Evolutionary conservation across 1,139 yeast species (phyloP).

Genomic region (Nakaseomyces uthaithaninus): DNA sequence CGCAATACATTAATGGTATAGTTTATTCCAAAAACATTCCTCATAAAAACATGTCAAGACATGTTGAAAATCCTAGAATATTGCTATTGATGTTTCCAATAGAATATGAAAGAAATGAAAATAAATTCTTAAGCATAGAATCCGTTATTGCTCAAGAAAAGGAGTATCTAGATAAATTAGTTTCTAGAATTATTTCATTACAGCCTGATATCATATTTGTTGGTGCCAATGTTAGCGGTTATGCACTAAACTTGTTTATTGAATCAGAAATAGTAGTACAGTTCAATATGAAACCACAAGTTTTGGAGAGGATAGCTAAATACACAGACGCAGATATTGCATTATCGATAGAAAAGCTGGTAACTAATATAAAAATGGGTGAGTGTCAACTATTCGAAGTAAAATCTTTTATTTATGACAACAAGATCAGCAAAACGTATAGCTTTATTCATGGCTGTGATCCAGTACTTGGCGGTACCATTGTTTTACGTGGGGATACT

Average conservation of each 20-base stretch:
- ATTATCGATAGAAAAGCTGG: constrained; percentile 55
- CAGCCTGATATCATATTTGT: constrained; percentile 75
- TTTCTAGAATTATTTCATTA: constrained; percentile 66
- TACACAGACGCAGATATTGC: constrained; percentile 78
- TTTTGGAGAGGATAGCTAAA: constrained; percentile 70
- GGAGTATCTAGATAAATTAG: constrained; percentile 75
- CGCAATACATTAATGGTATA: constrained; percentile 64
- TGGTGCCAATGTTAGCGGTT: constrained; percentile 76
- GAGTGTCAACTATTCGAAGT: constrained; percentile 66
- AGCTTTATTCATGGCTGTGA: constrained; percentile 74
- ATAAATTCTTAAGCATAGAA: constrained; percentile 66
- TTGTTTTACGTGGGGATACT: constrained; percentile 70
- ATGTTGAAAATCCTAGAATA: constrained; percentile 60
- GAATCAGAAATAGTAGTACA: constrained; percentile 74
- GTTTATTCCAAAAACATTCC: constrained; percentile 82
- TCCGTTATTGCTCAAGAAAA: constrained; percentile 83
- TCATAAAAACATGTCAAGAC: constrained; percentile 66
- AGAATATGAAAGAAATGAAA: constrained; percentile 70
- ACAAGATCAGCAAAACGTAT: constrained; percentile 53
- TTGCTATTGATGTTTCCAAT: constrained; percentile 82
- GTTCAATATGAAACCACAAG: constrained; percentile 72
- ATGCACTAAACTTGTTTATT: constrained; percentile 64
- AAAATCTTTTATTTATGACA: constrained; percentile 49
- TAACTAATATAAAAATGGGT: constrained; percentile 58
- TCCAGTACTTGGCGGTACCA: constrained; percentile 68